Evolutionary conservation across 2,329 filamentous ascomycete genomes (phyloP).

Genomic region (Xylaria sp.): DNA sequence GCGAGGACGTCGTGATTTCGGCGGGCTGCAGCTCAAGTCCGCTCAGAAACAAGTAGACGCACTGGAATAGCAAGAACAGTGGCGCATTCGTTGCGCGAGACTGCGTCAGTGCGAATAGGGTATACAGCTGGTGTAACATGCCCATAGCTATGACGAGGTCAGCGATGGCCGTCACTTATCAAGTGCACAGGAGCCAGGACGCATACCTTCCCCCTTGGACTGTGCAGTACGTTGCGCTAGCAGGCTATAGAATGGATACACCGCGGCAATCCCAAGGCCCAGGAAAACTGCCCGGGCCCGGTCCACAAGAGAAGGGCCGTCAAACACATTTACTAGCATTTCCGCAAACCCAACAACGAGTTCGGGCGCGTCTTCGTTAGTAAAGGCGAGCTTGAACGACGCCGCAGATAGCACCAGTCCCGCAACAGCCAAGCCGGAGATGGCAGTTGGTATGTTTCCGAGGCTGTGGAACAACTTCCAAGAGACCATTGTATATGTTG

Average conservation of each 20-base stretch:
- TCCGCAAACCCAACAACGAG: constrained; percentile 58
- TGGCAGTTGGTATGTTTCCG: constrained; percentile 44
- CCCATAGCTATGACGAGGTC: constrained; percentile 37
- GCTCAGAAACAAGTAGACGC: constrained; percentile 56
- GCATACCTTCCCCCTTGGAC: constrained; percentile 35
- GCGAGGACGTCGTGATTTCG: constrained; percentile 68
- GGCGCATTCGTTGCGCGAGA: constrained; percentile 84
- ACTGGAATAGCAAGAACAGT: constrained; percentile 74
- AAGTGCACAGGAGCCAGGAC: not conserved
- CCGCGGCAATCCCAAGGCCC: constrained; percentile 45
- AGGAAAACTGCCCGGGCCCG: constrained; percentile 55
- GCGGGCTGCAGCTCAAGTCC: constrained; percentile 51
- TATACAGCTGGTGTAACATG: constrained; percentile 71
- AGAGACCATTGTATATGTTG: constrained; percentile 67
- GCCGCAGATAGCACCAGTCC: constrained; percentile 60
- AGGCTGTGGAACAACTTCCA: constrained; percentile 48
- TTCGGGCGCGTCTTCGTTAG: constrained; percentile 84
- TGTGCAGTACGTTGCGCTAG: constrained; percentile 30
- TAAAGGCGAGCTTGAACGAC: constrained; percentile 89
- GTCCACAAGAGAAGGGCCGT: constrained; percentile 49
- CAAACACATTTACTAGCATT: constrained; percentile 44
- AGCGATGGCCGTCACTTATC: constrained; percentile 4
- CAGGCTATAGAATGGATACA: constrained; percentile 45
- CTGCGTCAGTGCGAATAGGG: constrained; percentile 83
- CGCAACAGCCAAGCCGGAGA: constrained; percentile 45